Base-by-base conservation (phyloP, 2,329 filamentous ascomycete genomes). In the Paraphoma sp. region DNA sequence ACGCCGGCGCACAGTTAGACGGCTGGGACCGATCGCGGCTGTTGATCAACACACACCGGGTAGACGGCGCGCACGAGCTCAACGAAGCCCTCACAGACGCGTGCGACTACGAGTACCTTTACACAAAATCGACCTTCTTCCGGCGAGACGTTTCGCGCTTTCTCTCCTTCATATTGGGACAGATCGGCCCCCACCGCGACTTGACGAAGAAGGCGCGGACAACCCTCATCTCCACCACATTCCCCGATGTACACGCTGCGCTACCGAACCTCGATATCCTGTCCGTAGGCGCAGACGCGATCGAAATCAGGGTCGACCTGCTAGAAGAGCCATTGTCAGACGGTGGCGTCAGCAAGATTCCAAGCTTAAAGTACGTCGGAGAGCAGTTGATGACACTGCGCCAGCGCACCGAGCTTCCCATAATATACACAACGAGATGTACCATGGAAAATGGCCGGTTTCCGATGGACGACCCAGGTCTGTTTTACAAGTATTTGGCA, bases 81-180 rank as follows among this genome's bases (percentile, higher is more conserved):
- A 87, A 91, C 63, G 74, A 84, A 40, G 75, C 81, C 45, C 82
- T 93, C 23, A 92, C 88, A 14, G 80, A 85, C 28, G 77, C 84
- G 54, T 93, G 90, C 78, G 90, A 95, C 77, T 95, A 94, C 78
- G 92, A 96, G 74, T 95, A 94, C 65, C 82, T 96, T 17, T 96
- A 95, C 78, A 91, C 89, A 3, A 85, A 88, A 60, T 82, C 84
- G 8, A 85, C 89, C 1, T 91, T 90, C 73, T 87, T 89, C 59
- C 86, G 91, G 29, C 84, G 91, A 54, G 91, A 95, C 70, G 80
- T 95, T 45, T 87, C 91, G 9, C 86, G 92, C 38, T 95, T 93
- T 71, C 84, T 93, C 28, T 90, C 91, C 6, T 89, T 95, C 70
- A 88, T 90, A 6, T 80, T 95, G 28, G 92, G 92, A 9, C 91